Base-by-base conservation (phyloP, 331 rosid genomes). In the Saraca asoca region DNA sequence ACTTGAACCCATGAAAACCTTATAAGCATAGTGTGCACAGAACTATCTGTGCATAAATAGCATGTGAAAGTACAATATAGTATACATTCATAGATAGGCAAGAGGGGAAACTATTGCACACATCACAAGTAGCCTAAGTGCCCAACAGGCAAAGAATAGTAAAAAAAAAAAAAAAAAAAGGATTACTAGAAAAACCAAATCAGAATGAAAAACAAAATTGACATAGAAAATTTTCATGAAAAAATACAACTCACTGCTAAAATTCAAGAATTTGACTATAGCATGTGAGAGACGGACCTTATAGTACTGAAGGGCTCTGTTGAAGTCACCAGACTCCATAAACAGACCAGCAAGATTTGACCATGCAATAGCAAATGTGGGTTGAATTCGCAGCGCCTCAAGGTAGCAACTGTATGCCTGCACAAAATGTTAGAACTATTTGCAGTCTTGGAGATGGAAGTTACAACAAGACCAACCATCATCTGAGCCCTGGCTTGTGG, bases 381-480 rank as follows among this genome's bases (percentile, higher is more conserved):
- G 99, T 74, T 90, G 99, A 65, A 94, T 88, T 72, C 91, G 97
- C 74, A 94, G 46, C 49, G 99, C 99, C 85, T 94, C 99, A 1
- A 94, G 89, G 80, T 94, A 94, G 86, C 99, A 94, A 68, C 92
- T 88, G 89, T 90, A 94, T 78, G 99, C 99, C 99, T 94, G 95
- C 96, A 94, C 81, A 91, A 84, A 88, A 82, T 78, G 86, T 87
- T 93, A 93, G 88, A 84, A 92, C 97, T 81, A 88, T 87, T 86
- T 85, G 88, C 90, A 86, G 86, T 87, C 95, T 82, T 81, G 90
- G 86, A 75, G 80, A 82, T 75, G 84, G 82, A 82, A 81, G 88
- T 85, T 82, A 86, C 90, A 88, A 91, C 88, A 81, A 85, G 86
- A 82, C 64, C 92, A 84, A 83, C 90, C 95, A 87, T 87, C 96